Base-by-base conservation (phyloP, 1,284 basidiomycete species). In the Trichosporon sp. region DNA sequence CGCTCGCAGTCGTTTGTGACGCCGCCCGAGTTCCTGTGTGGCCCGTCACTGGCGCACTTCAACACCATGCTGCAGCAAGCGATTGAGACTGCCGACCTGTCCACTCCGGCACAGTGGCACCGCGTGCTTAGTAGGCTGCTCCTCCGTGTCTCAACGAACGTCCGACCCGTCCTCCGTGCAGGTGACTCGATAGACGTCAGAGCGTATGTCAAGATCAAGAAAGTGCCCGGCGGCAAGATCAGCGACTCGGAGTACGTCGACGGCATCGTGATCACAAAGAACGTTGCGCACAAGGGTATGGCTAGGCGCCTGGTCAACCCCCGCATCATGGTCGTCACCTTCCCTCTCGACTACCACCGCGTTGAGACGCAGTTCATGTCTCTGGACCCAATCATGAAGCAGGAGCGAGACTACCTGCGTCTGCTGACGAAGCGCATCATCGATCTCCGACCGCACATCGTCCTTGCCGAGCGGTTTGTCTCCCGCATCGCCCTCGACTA, bases 181-280 rank as follows among this genome's bases (percentile, higher is more conserved):
- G 92, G 93, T 66, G 95, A 97, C 76, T 83, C 82, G 34, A 95
- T 97, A 87, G 96, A 99, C 81, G 91, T 98, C 23, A 88, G 96
- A 62, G 88, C 91, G 31, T 98, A 97, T 75, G 93, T 99, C 73
- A 99, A 99, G 85, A 95, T 99, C 83, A 99, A 99, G 85, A 96
- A 97, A 82, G 92, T 99, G 21, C 95, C 97, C 0, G 97, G 97
- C 13, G 97, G 97, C 12, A 86, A 88, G 65, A 94, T 95, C 38
- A 87, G 86, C 34, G 94, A 99, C 80, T 97, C 93, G 12, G 95
- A 98, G 85, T 99, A 96, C 77, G 92, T 99, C 64, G 92, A 96
- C 73, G 97, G 97, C 2, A 93, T 92, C 11, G 95, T 99, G 64
- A 97, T 98, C 78, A 96, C 95, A 23, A 98, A 99, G 86, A 98